Percentiles rank a stretch among this genome's conserved stretches.
Conservation (phyloP, 257 asterid species). For the Cynanchum wilfordii region DNA sequence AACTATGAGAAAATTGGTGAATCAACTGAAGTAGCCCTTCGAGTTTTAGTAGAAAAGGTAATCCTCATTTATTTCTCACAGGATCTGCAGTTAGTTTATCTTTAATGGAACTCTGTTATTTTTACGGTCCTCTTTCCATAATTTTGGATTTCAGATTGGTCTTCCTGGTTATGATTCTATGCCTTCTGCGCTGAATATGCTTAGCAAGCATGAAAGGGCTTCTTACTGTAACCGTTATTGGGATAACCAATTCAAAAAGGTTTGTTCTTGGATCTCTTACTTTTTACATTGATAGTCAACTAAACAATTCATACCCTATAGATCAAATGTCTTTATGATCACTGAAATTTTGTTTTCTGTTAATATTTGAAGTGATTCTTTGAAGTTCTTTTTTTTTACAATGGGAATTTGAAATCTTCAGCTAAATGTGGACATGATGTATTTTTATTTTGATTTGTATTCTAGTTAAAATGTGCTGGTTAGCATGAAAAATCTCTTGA, state of each 20-base stretch:
- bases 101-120: not conserved
- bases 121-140: constrained; percentile 10
- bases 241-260: constrained; percentile 99
- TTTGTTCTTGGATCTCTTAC: constrained; percentile 22
- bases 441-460: not conserved
- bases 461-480: not conserved
- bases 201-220: constrained; percentile 95
- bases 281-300: constrained; percentile 2
- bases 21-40: constrained; percentile 99
- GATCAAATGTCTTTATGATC: not conserved
- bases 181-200: constrained; percentile 94
- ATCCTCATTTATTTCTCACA: constrained; percentile 11
- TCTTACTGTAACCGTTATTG: constrained; percentile 94
- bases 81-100: constrained; percentile 7
- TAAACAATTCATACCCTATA: not conserved
- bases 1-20: constrained; percentile 95
- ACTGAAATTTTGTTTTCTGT: not conserved
- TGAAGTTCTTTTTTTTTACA: not conserved
- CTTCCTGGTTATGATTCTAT: constrained; percentile 99
- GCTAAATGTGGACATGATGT: not conserved
- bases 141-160: constrained; percentile 69
- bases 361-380: not conserved
- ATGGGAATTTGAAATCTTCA: not conserved
- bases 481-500: not conserved
- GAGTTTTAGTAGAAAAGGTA: constrained; percentile 95